Evolutionary conservation across 495 filamentous ascomycete genomes (phyloP).

Genomic region (Rhypophila decipiens): DNA sequence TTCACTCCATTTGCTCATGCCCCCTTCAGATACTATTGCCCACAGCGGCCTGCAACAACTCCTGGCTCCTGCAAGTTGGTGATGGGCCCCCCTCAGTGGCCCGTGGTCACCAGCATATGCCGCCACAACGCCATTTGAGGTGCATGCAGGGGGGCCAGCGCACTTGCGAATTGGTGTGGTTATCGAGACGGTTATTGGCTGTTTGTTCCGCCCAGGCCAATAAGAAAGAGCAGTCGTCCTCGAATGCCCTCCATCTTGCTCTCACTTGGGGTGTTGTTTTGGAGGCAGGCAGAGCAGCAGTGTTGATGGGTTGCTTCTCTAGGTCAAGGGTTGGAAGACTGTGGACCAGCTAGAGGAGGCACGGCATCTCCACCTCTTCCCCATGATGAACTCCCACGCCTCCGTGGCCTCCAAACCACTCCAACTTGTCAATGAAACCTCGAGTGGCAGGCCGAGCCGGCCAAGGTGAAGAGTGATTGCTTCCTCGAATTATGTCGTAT

Average conservation of each 20-base stretch:
- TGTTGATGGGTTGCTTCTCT: too few species aligned
- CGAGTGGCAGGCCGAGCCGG: too few species aligned
- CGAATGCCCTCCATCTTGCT: not conserved
- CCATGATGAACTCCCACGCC: too few species aligned
- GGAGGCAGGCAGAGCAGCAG: too few species aligned
- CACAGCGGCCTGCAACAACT: not conserved
- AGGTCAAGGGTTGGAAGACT: not conserved
- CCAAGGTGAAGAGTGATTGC: too few species aligned
- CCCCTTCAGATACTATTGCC: not conserved
- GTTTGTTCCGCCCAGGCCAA: not conserved
- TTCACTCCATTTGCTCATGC: not conserved
- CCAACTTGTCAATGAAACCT: too few species aligned
- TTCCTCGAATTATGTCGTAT: not conserved
- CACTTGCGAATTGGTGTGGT: not conserved
- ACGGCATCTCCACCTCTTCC: not conserved
- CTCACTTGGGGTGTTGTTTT: too few species aligned
- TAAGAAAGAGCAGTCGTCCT: not conserved
- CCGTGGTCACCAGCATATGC: not conserved
- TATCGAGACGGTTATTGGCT: not conserved
- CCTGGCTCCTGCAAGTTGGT: not conserved
- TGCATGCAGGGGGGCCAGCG: not conserved
- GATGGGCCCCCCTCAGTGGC: not conserved
- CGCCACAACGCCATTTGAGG: not conserved
- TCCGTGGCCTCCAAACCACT: too few species aligned
- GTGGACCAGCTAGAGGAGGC: not conserved